Conservation (phyloP, 768 basidiomycete genomes). For the Cytidiella melzeri region DNA sequence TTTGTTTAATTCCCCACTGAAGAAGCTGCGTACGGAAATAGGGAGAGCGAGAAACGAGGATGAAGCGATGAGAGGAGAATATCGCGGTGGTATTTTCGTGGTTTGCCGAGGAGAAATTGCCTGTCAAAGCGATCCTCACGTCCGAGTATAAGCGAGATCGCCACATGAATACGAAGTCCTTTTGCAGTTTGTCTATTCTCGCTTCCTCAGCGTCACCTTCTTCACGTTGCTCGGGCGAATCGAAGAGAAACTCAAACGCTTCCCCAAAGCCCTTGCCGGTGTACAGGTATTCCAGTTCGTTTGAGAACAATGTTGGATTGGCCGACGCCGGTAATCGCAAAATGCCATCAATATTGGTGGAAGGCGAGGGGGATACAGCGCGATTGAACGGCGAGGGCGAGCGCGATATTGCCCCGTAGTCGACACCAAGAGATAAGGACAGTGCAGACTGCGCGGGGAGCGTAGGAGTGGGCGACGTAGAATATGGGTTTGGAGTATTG, state of each 20-base stretch:
- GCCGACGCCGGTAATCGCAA: slow-evolving; percentile 62
- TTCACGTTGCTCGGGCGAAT: slow-evolving; percentile 39
- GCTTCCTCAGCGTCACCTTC: slow-evolving; percentile 44
- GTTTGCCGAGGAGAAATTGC: slow-evolving; percentile 55
- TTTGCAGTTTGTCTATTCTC: slow-evolving; percentile 79
- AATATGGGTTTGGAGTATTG: slow-evolving; percentile 43
- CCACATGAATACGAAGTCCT: slow-evolving; percentile 97
- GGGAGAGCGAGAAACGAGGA: slow-evolving; percentile 81
- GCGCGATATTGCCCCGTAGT: slow-evolving; percentile 34
- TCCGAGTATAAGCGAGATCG: slow-evolving; percentile 90
- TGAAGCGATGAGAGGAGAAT: slow-evolving; percentile 90
- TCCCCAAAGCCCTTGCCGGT: slow-evolving; percentile 87
- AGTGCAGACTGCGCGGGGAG: slow-evolving; percentile 54
- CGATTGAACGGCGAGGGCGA: slow-evolving; percentile 38
- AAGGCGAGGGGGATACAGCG: slow-evolving; percentile 39
- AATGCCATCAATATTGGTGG: slow-evolving; percentile 35
- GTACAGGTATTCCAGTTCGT: slow-evolving; percentile 92
- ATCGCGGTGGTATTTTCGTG: slow-evolving; percentile 72
- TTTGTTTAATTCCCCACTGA: slow-evolving; percentile 46
- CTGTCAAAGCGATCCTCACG: slow-evolving; percentile 73
- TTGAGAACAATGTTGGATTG: slow-evolving; percentile 77
- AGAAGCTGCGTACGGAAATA: slow-evolving; percentile 85
- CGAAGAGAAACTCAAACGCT: slow-evolving; percentile 84
- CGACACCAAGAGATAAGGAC: slow-evolving; percentile 47
- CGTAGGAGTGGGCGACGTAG: slow-evolving; percentile 41